Base-by-base conservation (phyloP, 2,329 filamentous ascomycete genomes). In the Phoma herbarum region DNA sequence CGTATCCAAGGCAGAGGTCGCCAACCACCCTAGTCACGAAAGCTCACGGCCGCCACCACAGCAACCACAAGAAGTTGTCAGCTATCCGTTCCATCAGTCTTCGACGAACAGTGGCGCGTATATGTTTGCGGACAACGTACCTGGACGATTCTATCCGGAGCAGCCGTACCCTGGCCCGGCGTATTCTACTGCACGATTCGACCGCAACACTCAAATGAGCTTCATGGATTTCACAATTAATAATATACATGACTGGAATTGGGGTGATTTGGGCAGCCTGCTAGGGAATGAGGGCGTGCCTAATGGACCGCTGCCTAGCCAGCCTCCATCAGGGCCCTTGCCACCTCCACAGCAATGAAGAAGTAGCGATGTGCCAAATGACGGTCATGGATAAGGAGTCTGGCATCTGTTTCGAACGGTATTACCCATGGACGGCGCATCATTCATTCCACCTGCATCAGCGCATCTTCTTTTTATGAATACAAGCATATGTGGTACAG, bases 151-250 rank as follows among this genome's bases (percentile, higher is more conserved):
- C 33, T 75, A 64, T 47, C 61, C 69, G 4, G 64, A 70, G 1
- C 59, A 64, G 9, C 61, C 69, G 1, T 68, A 64, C 31, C 41
- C 63, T 7, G 59, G 46, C 5, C 46, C 60, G 2, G 26, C 62
- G 5, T 69, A 68, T 41, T 53, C 69, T 14, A 63, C 60, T 37
- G 48, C 66, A 18, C 59, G 69, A 2, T 70, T 68, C 43, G 72
- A 76, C 25, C 59, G 71, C 8, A 66, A 61, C 44, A 66, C 70
- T 12, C 73, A 75, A 42, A 71, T 71, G 71, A 63, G 65, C 10
- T 75, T 76, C 48, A 75, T 75, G 74, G 73, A 76, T 48, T 76
- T 75, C 53, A 69, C 68, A 1, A 68, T 75, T 26, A 73, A 70
- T 52, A 73, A 73, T 25, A 74, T 76, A 9, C 65, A 74, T 10